Evolutionary conservation across 257 asterid species (phyloP).

Genomic region (Verbascum thapsus): DNA sequence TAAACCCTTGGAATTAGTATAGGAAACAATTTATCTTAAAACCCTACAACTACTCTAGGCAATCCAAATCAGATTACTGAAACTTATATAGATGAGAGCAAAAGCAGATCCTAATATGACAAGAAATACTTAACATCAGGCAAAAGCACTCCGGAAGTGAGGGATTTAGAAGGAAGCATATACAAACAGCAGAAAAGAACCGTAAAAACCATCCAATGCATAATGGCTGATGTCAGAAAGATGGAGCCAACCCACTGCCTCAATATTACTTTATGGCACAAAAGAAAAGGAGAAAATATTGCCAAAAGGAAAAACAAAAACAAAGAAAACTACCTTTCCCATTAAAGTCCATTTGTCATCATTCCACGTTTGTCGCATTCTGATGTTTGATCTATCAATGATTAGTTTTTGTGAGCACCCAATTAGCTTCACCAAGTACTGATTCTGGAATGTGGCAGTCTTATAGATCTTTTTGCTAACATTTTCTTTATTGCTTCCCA

Average conservation of each 20-base stretch:
- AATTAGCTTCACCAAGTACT: constrained; percentile 58
- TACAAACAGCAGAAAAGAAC: constrained; percentile 7
- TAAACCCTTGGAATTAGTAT: not conserved
- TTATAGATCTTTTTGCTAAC: constrained; percentile 24
- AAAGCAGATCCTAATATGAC: not conserved
- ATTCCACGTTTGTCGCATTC: constrained; percentile 61
- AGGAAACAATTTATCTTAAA: constrained; percentile 1
- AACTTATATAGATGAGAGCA: constrained; percentile 7
- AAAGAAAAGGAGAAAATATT: not conserved
- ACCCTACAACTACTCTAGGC: not conserved
- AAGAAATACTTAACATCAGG: not conserved
- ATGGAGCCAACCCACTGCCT: not conserved
- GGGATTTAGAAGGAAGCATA: constrained; percentile 13
- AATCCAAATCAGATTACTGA: constrained; percentile 2
- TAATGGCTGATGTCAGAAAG: not conserved
- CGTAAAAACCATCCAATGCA: not conserved
- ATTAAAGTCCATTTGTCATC: constrained; percentile 61
- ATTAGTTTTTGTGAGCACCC: constrained; percentile 57
- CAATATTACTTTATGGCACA: not conserved
- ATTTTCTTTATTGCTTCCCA: constrained; percentile 35
- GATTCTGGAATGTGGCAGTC: constrained; percentile 34
- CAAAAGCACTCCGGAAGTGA: constrained; percentile 3
- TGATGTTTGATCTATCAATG: constrained; percentile 49
- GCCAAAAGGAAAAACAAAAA: not conserved
- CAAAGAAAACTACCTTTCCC: constrained; percentile 51